Base-by-base conservation (phyloP, 192 early-diverging fungal genomes). In the Spinellus fusiger region DNA sequence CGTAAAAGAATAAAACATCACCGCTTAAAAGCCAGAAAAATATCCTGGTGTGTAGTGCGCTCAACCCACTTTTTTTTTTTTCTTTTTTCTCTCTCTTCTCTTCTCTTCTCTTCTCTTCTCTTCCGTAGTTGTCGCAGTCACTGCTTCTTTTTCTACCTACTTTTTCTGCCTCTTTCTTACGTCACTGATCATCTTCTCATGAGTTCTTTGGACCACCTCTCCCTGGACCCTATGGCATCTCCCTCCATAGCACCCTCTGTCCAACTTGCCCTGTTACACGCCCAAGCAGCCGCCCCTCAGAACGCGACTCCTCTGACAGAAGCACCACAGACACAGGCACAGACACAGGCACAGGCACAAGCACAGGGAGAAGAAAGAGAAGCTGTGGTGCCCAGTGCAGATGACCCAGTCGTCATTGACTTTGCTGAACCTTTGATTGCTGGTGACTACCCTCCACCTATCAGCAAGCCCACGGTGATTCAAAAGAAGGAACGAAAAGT, bases 261-360 rank as follows among this genome's bases (percentile, higher is more conserved):
- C 37, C 62, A 74, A 40, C 49, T 74, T 22, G 72, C 72, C 15
- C 58, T 50, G 35, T 38, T 69, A 26, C 72, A 74, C 38, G 72
- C 72, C 33, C 66, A 74, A 35, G 61, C 69, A 49, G 69, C 61
- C 26, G 44, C 28, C 4, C 20, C 40, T 26, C 40, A 44, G 40
- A 37, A 54, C 25, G 26, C 64, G 13, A 22, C 38, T 40, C 22
- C n/a, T 3, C 5, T n/a, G n/a, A n/a, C n/a, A n/a, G n/a, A n/a
- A n/a, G n/a, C n/a, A n/a, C n/a, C n/a, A 27, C 3, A n/a, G n/a
- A n/a, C n/a, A n/a, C n/a, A n/a, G n/a, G n/a, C n/a, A n/a, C n/a
- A n/a, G n/a, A n/a, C n/a, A n/a, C n/a, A n/a, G n/a, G n/a, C n/a
- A n/a, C n/a, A n/a, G n/a, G n/a, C n/a, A n/a, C n/a, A n/a, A n/a